Percentiles rank a stretch among this genome's conserved stretches.
phyloP scores from a whole-genome alignment of 1,284 basidiomycete genomes.

The Irpex sp. region DNA sequence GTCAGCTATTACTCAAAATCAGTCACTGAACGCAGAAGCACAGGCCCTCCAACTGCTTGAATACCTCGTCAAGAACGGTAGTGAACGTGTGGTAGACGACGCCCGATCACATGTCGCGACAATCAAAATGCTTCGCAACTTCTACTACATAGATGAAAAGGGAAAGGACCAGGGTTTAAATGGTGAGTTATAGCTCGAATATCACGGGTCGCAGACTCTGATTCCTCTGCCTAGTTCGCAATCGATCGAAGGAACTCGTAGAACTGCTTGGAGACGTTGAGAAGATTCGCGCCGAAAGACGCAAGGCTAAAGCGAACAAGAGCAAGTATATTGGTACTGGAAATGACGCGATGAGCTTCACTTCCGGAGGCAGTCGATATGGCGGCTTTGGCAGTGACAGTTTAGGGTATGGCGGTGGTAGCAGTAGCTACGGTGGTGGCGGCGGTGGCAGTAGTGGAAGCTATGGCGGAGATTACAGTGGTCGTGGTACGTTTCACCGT shows the following conservation, averaged over 20 bases:
- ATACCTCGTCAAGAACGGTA: slow-evolving; percentile 97
- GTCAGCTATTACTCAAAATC: neutral
- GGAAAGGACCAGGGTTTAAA: slow-evolving; percentile 99
- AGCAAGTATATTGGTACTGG: slow-evolving; percentile 88
- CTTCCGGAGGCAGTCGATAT: slow-evolving; percentile 57
- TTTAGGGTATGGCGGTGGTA: slow-evolving; percentile 28
- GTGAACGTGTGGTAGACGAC: slow-evolving; percentile 96
- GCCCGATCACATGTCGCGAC: slow-evolving; percentile 92
- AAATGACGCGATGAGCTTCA: slow-evolving; percentile 68
- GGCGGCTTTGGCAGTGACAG: slow-evolving; percentile 81
- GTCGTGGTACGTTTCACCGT: slow-evolving; percentile 13
- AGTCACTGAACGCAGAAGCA: neutral
- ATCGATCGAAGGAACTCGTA: slow-evolving; percentile 88
- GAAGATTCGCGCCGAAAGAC: slow-evolving; percentile 81
- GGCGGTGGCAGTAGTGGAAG: slow-evolving; percentile 28
- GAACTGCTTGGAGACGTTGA: slow-evolving; percentile 90
- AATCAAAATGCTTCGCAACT: slow-evolving; percentile 96
- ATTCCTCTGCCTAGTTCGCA: slow-evolving; percentile 62
- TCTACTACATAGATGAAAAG: slow-evolving; percentile 98
- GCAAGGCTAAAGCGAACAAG: slow-evolving; percentile 92
- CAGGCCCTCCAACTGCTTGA: slow-evolving; percentile 92
- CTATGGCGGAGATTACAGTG: slow-evolving; percentile 27
- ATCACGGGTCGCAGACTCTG: too few relatives aligned
- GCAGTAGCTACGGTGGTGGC: slow-evolving; percentile 25
- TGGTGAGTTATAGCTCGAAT: too few relatives aligned